Conservation (phyloP, 495 filamentous ascomycete genomes). For the Cladorrhinum samala region DNA sequence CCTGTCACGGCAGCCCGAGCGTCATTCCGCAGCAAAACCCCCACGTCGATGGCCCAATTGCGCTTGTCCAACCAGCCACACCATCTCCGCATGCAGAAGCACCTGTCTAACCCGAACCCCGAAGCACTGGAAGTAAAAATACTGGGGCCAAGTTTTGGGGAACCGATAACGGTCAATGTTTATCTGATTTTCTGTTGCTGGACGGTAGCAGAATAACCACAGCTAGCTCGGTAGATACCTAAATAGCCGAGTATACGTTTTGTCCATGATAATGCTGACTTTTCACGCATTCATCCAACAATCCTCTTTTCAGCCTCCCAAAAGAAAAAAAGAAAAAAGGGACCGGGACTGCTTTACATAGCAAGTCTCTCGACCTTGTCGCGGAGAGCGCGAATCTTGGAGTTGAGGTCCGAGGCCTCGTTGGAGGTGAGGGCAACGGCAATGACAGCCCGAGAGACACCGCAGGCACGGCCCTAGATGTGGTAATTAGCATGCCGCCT, state of each 20-base stretch:
- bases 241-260: no score
- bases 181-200: no score
- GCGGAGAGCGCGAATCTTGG: slow-evolving; percentile 79
- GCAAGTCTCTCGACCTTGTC: slow-evolving; percentile 94
- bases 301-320: neutral
- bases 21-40: slow-evolving; percentile 7
- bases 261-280: no score
- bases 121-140: no score
- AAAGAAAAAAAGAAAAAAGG: neutral
- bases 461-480: slow-evolving; percentile 66
- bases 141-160: no score
- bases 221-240: no score
- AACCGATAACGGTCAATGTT: no score
- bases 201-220: no score
- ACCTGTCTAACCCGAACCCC: slow-evolving; percentile 12
- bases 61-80: neutral
- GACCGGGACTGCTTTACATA: slow-evolving; percentile 56
- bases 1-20: slow-evolving; percentile 3
- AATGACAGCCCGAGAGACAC: slow-evolving; percentile 83
- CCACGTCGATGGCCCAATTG: slow-evolving; percentile 1
- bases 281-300: neutral
- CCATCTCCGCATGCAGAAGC: neutral
- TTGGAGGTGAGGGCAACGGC: slow-evolving; percentile 84
- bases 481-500: neutral
- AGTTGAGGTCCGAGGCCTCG: slow-evolving; percentile 80